phyloP scores from a whole-genome alignment of 2,329 filamentous ascomycete species.

The Paecilomyces formosus region DNA sequence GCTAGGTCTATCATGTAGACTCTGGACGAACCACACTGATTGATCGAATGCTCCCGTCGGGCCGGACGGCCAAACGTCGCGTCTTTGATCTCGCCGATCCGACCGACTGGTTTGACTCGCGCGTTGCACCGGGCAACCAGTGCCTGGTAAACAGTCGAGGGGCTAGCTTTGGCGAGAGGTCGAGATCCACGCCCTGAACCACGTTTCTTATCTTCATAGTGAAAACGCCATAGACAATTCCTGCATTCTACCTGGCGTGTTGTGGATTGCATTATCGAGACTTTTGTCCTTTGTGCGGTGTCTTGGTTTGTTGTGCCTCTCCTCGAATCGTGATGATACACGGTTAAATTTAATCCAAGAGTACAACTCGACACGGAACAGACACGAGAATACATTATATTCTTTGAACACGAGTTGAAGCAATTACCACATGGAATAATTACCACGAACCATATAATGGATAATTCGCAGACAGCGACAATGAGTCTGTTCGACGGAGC shows the following conservation, averaged over 20 bases:
- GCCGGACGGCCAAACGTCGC: background rate
- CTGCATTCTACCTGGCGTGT: background rate
- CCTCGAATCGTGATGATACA: background rate
- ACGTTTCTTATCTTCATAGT: background rate
- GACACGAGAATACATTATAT: too few species aligned
- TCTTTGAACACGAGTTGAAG: too few species aligned
- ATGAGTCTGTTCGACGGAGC: slow-evolving; percentile 20
- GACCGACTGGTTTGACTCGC: background rate
- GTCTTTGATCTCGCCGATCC: background rate
- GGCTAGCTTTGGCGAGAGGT: background rate
- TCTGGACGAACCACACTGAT: too few species aligned
- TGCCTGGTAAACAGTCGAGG: background rate
- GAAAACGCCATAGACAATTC: background rate
- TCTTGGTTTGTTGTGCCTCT: background rate
- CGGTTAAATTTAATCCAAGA: background rate
- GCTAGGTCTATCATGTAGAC: too few species aligned
- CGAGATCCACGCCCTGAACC: background rate
- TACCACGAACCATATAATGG: background rate
- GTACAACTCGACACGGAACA: too few species aligned
- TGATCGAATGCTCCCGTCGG: background rate
- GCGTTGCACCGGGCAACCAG: background rate
- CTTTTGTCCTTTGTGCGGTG: background rate
- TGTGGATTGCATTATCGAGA: background rate
- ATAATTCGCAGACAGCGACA: slow-evolving; percentile 1
- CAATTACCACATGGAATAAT: background rate